Conservation (phyloP, 2,329 filamentous ascomycete genomes). For the Rhynchosporium agropyri region DNA sequence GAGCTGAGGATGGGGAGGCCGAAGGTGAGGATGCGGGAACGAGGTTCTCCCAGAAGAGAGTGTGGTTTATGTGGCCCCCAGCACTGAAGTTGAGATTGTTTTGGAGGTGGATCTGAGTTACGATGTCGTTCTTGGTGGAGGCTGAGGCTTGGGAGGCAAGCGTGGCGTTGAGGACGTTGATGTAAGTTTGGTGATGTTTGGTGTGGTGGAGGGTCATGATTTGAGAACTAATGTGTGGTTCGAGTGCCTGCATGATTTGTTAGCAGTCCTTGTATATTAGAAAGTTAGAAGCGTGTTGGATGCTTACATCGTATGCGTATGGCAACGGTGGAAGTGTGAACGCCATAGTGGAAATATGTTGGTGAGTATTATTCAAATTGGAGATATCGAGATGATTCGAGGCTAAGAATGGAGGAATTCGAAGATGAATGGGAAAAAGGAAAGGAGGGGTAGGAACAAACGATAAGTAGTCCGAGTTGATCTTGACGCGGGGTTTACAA, state of each 20-base stretch:
- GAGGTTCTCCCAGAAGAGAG: slow-evolving; percentile 88
- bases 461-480: not conserved
- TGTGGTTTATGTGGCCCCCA: slow-evolving; percentile 92
- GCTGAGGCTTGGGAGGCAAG: slow-evolving; percentile 62
- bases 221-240: slow-evolving; percentile 73
- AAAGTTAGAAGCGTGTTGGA: not conserved
- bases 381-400: not conserved
- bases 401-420: not conserved
- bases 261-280: not conserved
- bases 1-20: slow-evolving; percentile 58
- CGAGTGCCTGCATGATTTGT: slow-evolving; percentile 56
- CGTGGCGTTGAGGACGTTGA: slow-evolving; percentile 73
- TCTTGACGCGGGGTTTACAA: not conserved
- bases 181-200: slow-evolving; percentile 80
- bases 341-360: slow-evolving; percentile 10
- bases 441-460: not conserved
- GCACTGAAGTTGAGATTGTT: slow-evolving; percentile 82
- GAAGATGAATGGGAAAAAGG: not conserved
- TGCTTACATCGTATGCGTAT: slow-evolving; percentile 50
- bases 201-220: slow-evolving; percentile 82
- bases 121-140: slow-evolving; percentile 58
- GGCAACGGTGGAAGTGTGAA: slow-evolving; percentile 68
- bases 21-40: slow-evolving; percentile 60
- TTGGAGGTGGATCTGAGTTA: slow-evolving; percentile 68
- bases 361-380: too few relatives aligned